Base-by-base conservation (phyloP, 805 yeast genomes). In the Cyberlindnera meyerae region DNA sequence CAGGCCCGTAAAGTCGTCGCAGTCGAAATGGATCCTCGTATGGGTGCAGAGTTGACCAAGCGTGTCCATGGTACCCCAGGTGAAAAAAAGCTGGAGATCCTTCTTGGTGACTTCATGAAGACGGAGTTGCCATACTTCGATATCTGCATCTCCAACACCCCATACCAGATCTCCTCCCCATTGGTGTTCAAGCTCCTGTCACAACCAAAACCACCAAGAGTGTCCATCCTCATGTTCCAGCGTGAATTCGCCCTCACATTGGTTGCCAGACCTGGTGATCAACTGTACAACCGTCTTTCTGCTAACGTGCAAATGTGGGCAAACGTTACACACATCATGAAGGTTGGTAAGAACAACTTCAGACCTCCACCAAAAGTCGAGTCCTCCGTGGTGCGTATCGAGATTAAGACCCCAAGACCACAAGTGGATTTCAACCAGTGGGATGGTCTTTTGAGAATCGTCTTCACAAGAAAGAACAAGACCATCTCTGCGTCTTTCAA, bases 231-330 rank as follows among this genome's bases (percentile, higher is more conserved):
- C 43, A 93, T 93, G 98, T 93, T 93, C 62, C 98, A 93, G 66
- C 73, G 97, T 57, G 98, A 93, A 58, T 93, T 93, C 56, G 98
- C 98, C 3, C 61, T 93, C 63, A 80, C 97, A 54, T 67, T 93
- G 37, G 69, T 93, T 36, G 98, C 98, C 1, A 76, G 95, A 50
- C 97, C 98, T 0, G 98, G 98, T n/a, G 97, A 93, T 51, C 62
- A 86, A 1, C 68, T 93, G 27, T 93, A 90, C 66, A 88, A 96
- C 62, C 75, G 98, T 54, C 70, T 93, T 37, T 82, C 95, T 22
- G 97, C 96, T 21, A 93, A 93, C 56, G 97, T 93, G 1, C 98
- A 93, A 57, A 90, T 93, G 97, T 93, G 97, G 97, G 96, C 97
- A n/a, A 86, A 86, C 47, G 97, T 93, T 12, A 88, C 95, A 7